Percentiles rank a stretch among this genome's conserved stretches.
phyloP scores from a whole-genome alignment of 345 rosid genomes.

The Clarkia xantiana region DNA sequence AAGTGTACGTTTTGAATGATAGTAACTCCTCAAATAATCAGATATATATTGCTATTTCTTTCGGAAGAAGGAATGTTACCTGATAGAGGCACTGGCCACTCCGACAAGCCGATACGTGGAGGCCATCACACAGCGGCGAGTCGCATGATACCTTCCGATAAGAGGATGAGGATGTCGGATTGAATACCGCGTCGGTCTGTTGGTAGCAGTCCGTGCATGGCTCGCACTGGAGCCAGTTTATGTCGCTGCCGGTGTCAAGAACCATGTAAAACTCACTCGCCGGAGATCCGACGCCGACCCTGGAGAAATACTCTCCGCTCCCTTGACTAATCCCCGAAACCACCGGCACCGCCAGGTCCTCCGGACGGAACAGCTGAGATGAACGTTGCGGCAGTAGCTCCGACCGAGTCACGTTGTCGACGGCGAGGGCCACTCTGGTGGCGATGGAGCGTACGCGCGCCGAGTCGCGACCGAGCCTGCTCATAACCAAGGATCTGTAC shows the following conservation, averaged over 20 bases:
- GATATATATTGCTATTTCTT: too few relatives aligned
- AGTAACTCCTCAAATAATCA: too few relatives aligned
- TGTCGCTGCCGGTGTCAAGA: constrained; percentile 49
- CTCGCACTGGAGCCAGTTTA: constrained; percentile 78
- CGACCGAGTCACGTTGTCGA: constrained; percentile 28
- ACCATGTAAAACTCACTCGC: constrained; percentile 32
- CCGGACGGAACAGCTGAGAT: constrained; percentile 21
- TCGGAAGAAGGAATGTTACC: constrained; percentile 12
- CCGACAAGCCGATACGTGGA: constrained; percentile 43
- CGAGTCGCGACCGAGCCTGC: constrained; percentile 70
- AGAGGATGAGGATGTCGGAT: constrained; percentile 55
- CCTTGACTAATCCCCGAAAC: constrained; percentile 68
- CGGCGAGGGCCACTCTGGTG: constrained; percentile 28
- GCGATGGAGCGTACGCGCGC: constrained; percentile 41
- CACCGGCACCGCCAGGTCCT: constrained; percentile 51
- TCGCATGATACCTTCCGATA: constrained; percentile 40
- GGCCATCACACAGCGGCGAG: constrained; percentile 36
- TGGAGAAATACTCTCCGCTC: constrained; percentile 88
- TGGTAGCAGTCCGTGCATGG: constrained; percentile 75
- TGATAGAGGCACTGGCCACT: constrained; percentile 47
- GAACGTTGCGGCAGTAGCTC: constrained; percentile 37
- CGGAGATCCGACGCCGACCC: constrained; percentile 69
- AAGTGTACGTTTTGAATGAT: too few relatives aligned
- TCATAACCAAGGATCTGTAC: constrained; percentile 37
- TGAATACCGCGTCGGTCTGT: constrained; percentile 68